phyloP scores from a whole-genome alignment of 2,329 filamentous ascomycete species.

The Paecilomyces sp. region DNA sequence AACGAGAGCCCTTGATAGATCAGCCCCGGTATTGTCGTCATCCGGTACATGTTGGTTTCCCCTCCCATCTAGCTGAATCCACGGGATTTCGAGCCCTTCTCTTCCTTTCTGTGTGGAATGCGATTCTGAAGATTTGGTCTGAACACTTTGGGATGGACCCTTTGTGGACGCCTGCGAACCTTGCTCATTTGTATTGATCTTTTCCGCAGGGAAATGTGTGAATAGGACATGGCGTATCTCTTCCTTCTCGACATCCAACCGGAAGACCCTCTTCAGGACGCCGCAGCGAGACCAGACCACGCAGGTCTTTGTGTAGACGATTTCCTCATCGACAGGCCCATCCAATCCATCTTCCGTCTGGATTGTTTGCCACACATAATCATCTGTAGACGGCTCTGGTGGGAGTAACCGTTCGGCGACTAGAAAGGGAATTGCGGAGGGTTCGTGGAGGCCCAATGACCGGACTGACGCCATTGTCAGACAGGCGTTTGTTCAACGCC shows the following conservation, averaged over 20 bases:
- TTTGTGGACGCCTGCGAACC: neutral
- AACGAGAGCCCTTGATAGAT: constrained; percentile 60
- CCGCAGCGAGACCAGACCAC: constrained; percentile 88
- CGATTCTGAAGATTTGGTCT: neutral
- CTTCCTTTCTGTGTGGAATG: constrained; percentile 1
- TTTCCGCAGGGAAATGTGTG: constrained; percentile 64
- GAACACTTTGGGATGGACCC: neutral
- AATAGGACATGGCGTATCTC: constrained; percentile 78
- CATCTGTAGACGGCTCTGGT: constrained; percentile 53
- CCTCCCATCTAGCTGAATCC: constrained; percentile 13
- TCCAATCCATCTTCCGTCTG: constrained; percentile 37
- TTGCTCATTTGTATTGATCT: constrained; percentile 10
- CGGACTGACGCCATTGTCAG: constrained; percentile 75
- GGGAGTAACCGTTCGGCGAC: constrained; percentile 72
- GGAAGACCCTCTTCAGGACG: constrained; percentile 76
- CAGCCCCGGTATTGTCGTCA: constrained; percentile 13
- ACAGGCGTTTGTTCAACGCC: neutral
- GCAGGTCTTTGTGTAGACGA: constrained; percentile 65
- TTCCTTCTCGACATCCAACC: constrained; percentile 80
- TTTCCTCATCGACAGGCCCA: constrained; percentile 62
- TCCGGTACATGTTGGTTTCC: constrained; percentile 17
- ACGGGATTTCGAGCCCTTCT: constrained; percentile 16
- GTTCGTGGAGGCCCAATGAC: constrained; percentile 86
- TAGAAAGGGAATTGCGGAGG: constrained; percentile 74
- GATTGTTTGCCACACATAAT: constrained; percentile 69